Evolutionary conservation across 2,329 filamentous ascomycete genomes (phyloP), one percentile per base, ranked within the genome.

Genomic region (Aspergillus flavus): DNA sequence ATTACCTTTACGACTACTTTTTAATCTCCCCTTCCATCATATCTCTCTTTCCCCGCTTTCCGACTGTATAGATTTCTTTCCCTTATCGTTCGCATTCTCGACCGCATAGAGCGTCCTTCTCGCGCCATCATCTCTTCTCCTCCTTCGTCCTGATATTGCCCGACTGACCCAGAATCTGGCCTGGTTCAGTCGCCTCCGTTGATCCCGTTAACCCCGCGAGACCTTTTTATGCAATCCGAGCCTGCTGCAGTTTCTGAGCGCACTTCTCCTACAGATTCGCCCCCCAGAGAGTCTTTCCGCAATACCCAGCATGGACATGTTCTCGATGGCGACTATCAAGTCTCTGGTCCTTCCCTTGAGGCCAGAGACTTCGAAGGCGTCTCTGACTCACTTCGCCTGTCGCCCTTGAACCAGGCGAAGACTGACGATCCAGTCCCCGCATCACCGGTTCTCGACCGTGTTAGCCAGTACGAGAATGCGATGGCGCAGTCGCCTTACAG

Each of bases 141-240:
- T 48, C 19, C 52, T 41, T 14, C 39, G 23, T 50, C 57, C 64
- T 39, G 28, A 26, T 39, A 36, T 62, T 62, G 45, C 58, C 70
- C 73, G 83, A 82, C 84, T 86, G 84, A 83, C 71, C 83, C 81
- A 81, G 79, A 32, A 75, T 74, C 57, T 62, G 61, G 64, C 65
- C 78, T 83, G 84, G 85, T 81, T 87, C 86, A 84, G 86, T 88
- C 85, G 75, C 73, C 71, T 72, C 69, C 69, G 69, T 68, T 70
- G 67, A 63, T 58, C 63, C 68, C 67, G 64, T 63, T 73, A 69
- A 55, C 70, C 68, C 67, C 68, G 69, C 71, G 74, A 77, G 75
- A 74, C 64, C 77, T 76, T 89, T 89, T 84, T 89, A 89, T 89
- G 87, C 87, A 87, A 84, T 77, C 87, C 83, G 86, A 84, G 85